These are phyloP conservation scores for Penicillium sp. DNA, from an alignment of 2,329 filamentous ascomycete genomes.

Conservation along the genomic window DNA sequence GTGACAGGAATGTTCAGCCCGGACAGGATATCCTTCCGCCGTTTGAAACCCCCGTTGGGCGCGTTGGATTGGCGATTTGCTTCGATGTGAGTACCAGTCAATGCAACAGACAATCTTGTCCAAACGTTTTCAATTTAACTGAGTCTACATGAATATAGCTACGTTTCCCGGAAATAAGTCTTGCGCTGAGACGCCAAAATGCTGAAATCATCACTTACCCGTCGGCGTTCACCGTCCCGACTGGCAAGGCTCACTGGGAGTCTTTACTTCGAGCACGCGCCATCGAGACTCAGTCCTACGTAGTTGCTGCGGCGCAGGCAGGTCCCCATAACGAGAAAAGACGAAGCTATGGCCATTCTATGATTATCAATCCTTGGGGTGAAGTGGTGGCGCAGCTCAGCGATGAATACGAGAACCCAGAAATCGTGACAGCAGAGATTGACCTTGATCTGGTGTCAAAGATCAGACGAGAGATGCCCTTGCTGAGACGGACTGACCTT, in stretches of 20 bases:
- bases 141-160: constrained; percentile 50
- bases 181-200: constrained; percentile 66
- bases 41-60: constrained; percentile 73
- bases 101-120: neutral
- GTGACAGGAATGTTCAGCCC: constrained; percentile 64
- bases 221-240: constrained; percentile 86
- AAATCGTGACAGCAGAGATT: constrained; percentile 57
- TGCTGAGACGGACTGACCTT: constrained; percentile 59
- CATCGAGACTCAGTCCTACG: constrained; percentile 86
- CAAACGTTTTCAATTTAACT: neutral
- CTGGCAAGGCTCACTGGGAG: constrained; percentile 86
- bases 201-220: constrained; percentile 85
- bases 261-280: constrained; percentile 76
- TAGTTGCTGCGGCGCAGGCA: constrained; percentile 82
- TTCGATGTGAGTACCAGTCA: constrained; percentile 66
- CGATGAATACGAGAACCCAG: constrained; percentile 49
- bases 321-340: constrained; percentile 76
- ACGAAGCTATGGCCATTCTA: constrained; percentile 81
- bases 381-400: constrained; percentile 68
- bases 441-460: constrained; percentile 58
- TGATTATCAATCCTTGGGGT: constrained; percentile 89
- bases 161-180: constrained; percentile 75
- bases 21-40: constrained; percentile 68
- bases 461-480: constrained; percentile 60
- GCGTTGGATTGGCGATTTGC: constrained; percentile 80